Evolutionary conservation across 176 grass and related monocot genomes (phyloP).

Genomic region (Panicum miliaceum): DNA sequence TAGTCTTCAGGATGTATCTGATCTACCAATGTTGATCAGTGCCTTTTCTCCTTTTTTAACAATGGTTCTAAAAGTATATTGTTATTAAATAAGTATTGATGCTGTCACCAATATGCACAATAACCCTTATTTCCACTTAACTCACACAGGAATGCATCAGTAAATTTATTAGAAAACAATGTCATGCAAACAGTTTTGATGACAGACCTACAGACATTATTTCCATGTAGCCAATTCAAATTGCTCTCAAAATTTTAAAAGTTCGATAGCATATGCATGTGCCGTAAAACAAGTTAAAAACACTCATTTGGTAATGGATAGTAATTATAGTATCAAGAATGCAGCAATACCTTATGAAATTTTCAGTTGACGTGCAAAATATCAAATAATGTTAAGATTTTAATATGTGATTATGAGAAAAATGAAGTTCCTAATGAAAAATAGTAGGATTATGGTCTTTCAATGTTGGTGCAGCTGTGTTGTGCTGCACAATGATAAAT

Average conservation of each 20-base stretch:
- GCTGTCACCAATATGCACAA: background rate
- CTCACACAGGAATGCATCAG: background rate
- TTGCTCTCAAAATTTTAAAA: background rate
- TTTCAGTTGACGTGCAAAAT: background rate
- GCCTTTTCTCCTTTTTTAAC: background rate
- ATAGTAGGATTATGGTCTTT: background rate
- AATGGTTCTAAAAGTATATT: background rate
- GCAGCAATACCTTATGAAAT: too few relatives aligned
- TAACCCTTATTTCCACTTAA: background rate
- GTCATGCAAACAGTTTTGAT: background rate
- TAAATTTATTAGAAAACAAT: background rate
- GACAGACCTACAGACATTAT: background rate
- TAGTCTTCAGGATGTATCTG: background rate
- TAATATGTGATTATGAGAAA: constrained; percentile 10
- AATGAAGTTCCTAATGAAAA: background rate
- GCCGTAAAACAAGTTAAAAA: background rate
- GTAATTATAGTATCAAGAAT: too few relatives aligned
- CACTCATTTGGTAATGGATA: background rate
- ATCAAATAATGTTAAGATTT: background rate
- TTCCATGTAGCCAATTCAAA: background rate
- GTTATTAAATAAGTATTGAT: background rate
- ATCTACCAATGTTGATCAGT: background rate
- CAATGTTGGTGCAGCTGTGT: background rate
- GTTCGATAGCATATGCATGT: background rate
- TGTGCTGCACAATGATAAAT: background rate